Evolutionary conservation across 1,284 basidiomycete genomes (phyloP).

Genomic region (Tilletiaria anomala): DNA sequence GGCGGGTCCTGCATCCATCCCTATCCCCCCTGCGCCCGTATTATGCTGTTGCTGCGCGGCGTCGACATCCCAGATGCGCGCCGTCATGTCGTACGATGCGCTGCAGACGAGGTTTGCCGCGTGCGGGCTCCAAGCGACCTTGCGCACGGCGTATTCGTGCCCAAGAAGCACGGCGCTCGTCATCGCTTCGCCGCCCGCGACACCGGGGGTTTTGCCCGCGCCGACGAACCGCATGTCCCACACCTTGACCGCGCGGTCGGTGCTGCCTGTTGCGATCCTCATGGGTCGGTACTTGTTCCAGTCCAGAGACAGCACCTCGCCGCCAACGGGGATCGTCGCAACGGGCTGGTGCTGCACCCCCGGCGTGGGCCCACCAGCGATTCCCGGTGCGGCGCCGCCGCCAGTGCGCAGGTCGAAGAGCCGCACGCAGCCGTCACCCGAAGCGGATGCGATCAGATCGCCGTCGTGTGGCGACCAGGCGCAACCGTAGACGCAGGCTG

Average conservation of each 20-base stretch:
- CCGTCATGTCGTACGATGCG: constrained; percentile 92
- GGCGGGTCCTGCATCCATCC: constrained; percentile 46
- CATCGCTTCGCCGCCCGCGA: constrained; percentile 5
- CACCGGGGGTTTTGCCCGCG: background rate
- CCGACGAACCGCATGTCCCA: constrained; percentile 51
- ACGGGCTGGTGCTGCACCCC: constrained; percentile 4
- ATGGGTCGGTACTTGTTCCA: constrained; percentile 85
- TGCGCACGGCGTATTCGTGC: constrained; percentile 45
- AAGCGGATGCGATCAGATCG: constrained; percentile 63
- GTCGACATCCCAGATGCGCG: constrained; percentile 53
- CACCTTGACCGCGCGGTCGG: constrained; percentile 62
- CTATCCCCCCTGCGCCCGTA: constrained; percentile 37
- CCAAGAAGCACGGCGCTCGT: constrained; percentile 31
- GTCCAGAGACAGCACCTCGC: constrained; percentile 54
- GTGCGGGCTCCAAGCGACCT: constrained; percentile 46
- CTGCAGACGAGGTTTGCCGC: constrained; percentile 62
- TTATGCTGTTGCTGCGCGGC: constrained; percentile 8
- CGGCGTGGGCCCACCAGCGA: constrained; percentile 3
- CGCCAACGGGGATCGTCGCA: constrained; percentile 20
- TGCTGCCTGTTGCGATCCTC: constrained; percentile 61
- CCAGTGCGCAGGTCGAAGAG: constrained; percentile 25
- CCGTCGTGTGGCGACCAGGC: constrained; percentile 82
- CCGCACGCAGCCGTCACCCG: constrained; percentile 49
- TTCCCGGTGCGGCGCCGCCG: background rate
- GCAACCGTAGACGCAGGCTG: constrained; percentile 71